phyloP scores from a whole-genome alignment of 306 rosid species.

The Albizia julibrissin region DNA sequence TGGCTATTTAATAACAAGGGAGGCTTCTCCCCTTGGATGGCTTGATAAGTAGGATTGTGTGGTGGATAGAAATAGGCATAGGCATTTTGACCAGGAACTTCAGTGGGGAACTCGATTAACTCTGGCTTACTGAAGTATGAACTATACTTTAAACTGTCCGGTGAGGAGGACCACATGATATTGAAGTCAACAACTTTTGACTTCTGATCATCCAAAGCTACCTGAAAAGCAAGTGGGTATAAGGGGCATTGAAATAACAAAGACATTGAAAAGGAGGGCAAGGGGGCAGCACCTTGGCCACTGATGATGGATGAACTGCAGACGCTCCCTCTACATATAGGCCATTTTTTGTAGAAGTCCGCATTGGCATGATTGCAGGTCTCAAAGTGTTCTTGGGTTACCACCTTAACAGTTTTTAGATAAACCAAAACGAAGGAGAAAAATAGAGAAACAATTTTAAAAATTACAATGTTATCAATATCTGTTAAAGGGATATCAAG shows the following conservation, averaged over 20 bases:
- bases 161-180: slow-evolving; percentile 84
- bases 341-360: slow-evolving; percentile 61
- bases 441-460: slow-evolving; percentile 22
- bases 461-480: slow-evolving; percentile 71
- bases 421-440: not conserved
- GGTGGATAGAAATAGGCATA: slow-evolving; percentile 94
- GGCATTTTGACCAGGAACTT: slow-evolving; percentile 86
- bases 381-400: slow-evolving; percentile 14
- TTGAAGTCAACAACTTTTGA: slow-evolving; percentile 59
- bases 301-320: slow-evolving; percentile 66
- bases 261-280: not conserved
- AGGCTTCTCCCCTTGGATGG: slow-evolving; percentile 75
- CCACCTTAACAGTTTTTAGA: slow-evolving; percentile 19
- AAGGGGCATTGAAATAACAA: not conserved
- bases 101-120: slow-evolving; percentile 89
- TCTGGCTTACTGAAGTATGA: slow-evolving; percentile 79
- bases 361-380: slow-evolving; percentile 25
- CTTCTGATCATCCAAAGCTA: slow-evolving; percentile 61
- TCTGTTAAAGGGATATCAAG: slow-evolving; percentile 88
- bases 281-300: slow-evolving; percentile 63
- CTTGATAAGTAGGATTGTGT: slow-evolving; percentile 63
- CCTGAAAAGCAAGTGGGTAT: slow-evolving; percentile 52
- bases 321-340: slow-evolving; percentile 92
- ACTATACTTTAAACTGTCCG: slow-evolving; percentile 68
- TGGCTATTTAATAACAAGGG: slow-evolving; percentile 81